Evolutionary conservation across 2,329 filamentous ascomycete species (phyloP).

Genomic region (Aspergillus floridensis): DNA sequence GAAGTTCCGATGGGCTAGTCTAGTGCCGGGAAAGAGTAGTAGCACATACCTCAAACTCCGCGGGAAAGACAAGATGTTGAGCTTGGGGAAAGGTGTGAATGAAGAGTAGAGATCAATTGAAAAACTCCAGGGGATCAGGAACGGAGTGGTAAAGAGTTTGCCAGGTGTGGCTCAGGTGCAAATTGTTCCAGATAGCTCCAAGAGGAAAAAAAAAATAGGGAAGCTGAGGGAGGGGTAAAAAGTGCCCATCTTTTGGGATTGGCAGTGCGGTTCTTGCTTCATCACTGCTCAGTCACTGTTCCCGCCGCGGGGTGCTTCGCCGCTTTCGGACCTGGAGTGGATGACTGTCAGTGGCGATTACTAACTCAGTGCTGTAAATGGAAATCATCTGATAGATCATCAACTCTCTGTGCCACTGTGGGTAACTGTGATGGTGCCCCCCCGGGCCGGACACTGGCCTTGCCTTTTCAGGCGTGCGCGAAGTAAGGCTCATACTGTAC

Average conservation of each 20-base stretch:
- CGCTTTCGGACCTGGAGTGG: slow-evolving; percentile 16
- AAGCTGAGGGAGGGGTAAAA: too few relatives aligned
- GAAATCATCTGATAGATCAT: neutral
- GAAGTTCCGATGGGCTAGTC: neutral
- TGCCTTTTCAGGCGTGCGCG: neutral
- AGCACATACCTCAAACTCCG: neutral
- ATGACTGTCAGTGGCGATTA: slow-evolving; percentile 6
- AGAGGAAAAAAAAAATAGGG: too few relatives aligned
- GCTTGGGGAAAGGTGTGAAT: neutral
- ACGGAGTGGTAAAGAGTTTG: neutral
- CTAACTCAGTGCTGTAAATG: slow-evolving; percentile 1
- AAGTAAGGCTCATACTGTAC: too few relatives aligned
- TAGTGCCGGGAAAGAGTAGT: neutral
- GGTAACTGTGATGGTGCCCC: too few relatives aligned
- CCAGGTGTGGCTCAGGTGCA: too few relatives aligned
- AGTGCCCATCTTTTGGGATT: neutral
- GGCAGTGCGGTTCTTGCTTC: neutral
- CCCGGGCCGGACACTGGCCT: neutral
- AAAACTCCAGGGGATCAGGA: neutral
- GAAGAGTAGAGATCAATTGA: neutral
- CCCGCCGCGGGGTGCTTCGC: slow-evolving; percentile 13
- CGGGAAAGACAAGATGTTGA: neutral
- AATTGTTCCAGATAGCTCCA: too few relatives aligned
- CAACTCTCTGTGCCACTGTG: too few relatives aligned
- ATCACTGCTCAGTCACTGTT: neutral